Evolutionary conservation across 2,329 filamentous ascomycete species (phyloP), one percentile per base, ranked within the genome.

Genomic region (Trichoderma atrobrunneum): DNA sequence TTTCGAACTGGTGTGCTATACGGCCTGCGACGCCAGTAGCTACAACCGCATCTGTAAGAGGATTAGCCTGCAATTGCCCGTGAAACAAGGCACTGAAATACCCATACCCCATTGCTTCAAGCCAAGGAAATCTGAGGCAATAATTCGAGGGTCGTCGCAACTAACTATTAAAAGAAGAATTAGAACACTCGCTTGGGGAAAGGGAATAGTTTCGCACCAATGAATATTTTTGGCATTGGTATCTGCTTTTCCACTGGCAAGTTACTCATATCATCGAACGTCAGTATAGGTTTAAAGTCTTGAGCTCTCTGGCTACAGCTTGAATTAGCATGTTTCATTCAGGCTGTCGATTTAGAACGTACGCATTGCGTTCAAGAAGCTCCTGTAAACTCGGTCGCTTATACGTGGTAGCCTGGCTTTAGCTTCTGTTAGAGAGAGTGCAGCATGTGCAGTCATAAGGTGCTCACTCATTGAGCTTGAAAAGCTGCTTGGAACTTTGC

Each of bases 151-250:
- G 8, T 63, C 61, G 16, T 30, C 34, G 16, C 61, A 63, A 8
- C 34, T 48, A 21, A 63, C 61, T 48, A 11, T 26, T 30, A 12
- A 24, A 7, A n/a, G 14, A 5, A 26, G 14, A 7, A 18, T 63
- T 16, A 63, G 61, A 21, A 61, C 8, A 39, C 2, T 7, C 1
- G 10, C 30, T 59, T 36, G 10, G 7, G 2, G 11, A 26, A 21
- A 21, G n/a, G 3, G n/a, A 36, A 21, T 7, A 34, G 3, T 21
- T 34, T 8, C n/a, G 7, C 7, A 60, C 57, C 57, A 48, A 63
- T 63, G 26, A 63, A 63, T 48, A 63, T 63, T 26, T 63, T 63
- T 63, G 61, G 61, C 36, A 48, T 63, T n/a, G 61, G 61, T 63
- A 63, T 48, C 24, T 63, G 61, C 36, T n/a, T 24, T n/a, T 63